A percentile compares a stretch with the other conserved stretches of the same genome.
Conservation (phyloP, 2,329 filamentous ascomycete genomes). For the Blastomyces silverae region DNA sequence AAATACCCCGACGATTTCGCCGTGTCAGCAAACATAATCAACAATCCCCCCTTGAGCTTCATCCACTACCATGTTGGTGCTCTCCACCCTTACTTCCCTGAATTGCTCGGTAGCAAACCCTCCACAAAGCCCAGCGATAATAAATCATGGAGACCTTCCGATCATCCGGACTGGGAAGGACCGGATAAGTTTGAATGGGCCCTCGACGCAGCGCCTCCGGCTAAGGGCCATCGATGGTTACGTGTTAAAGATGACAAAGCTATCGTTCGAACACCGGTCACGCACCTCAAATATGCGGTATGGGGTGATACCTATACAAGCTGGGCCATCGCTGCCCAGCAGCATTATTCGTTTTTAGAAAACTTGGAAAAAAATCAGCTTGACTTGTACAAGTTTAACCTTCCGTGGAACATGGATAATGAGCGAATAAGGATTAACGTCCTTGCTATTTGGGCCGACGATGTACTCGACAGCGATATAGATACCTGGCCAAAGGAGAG, state of each 20-base stretch:
- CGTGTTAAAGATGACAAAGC: slow-evolving; percentile 35
- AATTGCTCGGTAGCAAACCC: slow-evolving; percentile 26
- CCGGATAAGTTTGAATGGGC: slow-evolving; percentile 14
- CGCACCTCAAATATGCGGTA: slow-evolving; percentile 43
- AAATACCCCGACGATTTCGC: slow-evolving; percentile 47
- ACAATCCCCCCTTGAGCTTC: slow-evolving; percentile 50
- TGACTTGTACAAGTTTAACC: slow-evolving; percentile 38
- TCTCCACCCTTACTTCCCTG: slow-evolving; percentile 50
- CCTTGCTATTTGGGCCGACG: slow-evolving; percentile 48
- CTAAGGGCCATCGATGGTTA: slow-evolving; percentile 41
- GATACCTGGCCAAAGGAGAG: slow-evolving; percentile 21
- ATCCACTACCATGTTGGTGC: slow-evolving; percentile 51
- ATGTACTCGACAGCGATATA: slow-evolving; percentile 42
- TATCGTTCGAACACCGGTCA: slow-evolving; percentile 42
- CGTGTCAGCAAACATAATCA: slow-evolving; percentile 53
- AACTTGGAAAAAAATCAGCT: slow-evolving; percentile 46
- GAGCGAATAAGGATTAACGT: slow-evolving; percentile 51
- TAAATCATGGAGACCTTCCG: slow-evolving; percentile 16
- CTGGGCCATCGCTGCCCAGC: slow-evolving; percentile 47
- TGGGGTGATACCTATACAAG: slow-evolving; percentile 42
- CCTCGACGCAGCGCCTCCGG: slow-evolving; percentile 8
- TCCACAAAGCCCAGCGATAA: slow-evolving; percentile 13
- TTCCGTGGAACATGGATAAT: slow-evolving; percentile 29
- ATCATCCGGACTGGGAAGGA: slow-evolving; percentile 15
- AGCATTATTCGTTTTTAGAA: slow-evolving; percentile 44